Conservation (phyloP, 257 asterid genomes). For the Nicotiana tabacum region DNA sequence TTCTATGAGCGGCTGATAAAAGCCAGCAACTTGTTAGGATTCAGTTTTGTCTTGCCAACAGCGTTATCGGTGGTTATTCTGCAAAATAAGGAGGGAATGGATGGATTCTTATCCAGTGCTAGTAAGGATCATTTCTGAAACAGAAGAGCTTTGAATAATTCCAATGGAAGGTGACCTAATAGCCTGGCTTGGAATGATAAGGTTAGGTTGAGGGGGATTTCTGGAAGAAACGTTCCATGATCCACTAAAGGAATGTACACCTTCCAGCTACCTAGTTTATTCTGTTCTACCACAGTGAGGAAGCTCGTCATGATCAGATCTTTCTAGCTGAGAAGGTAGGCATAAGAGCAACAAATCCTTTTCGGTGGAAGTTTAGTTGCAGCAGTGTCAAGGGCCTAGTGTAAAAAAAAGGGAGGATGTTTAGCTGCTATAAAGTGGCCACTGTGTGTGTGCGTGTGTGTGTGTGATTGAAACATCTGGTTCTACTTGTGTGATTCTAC, state of each 20-base stretch:
- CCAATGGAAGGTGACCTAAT: background rate
- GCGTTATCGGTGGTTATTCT: background rate
- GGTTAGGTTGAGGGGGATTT: background rate
- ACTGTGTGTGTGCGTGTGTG: background rate
- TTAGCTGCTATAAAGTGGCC: constrained; percentile 3
- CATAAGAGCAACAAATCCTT: background rate
- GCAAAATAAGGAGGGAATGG: background rate
- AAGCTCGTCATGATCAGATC: background rate
- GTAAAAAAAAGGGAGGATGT: background rate
- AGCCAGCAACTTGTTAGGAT: background rate
- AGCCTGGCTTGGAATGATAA: background rate
- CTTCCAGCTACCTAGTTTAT: background rate
- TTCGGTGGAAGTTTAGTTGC: background rate
- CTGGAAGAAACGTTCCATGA: background rate
- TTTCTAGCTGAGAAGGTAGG: background rate
- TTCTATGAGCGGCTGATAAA: background rate
- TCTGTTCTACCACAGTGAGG: background rate
- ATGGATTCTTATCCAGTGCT: background rate
- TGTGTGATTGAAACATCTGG: too few species aligned
- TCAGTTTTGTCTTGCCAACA: background rate
- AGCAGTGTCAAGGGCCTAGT: background rate
- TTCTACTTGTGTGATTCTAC: background rate
- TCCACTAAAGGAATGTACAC: background rate
- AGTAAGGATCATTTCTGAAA: background rate
- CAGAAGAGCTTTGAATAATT: background rate